Percentiles rank a stretch among this genome's conserved stretches.
Conservation (phyloP, 1,284 basidiomycete genomes). For the Pseudomicrostroma phylloplanum region DNA sequence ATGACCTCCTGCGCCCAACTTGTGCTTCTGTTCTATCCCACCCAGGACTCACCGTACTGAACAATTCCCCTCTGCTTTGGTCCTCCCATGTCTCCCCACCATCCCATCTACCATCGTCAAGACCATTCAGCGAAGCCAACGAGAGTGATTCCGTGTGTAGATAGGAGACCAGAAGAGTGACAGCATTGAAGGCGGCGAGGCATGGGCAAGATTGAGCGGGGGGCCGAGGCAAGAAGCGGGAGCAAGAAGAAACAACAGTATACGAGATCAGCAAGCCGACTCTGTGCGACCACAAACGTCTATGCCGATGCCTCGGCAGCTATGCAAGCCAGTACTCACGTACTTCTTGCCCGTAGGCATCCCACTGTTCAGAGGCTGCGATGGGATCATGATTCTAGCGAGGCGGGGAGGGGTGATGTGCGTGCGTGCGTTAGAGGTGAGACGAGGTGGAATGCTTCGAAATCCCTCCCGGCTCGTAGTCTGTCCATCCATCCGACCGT, state of each 20-base stretch:
- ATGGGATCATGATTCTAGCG: slow-evolving; percentile 8
- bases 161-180: too few species aligned
- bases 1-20: too few species aligned
- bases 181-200: too few species aligned
- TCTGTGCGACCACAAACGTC: neutral
- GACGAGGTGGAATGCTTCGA: too few species aligned
- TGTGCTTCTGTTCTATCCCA: too few species aligned
- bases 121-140: too few species aligned
- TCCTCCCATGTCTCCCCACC: slow-evolving; percentile 50
- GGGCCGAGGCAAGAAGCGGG: neutral
- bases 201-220: too few species aligned
- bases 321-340: slow-evolving; percentile 22
- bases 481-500: too few species aligned
- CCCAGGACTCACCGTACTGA: slow-evolving; percentile 29
- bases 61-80: slow-evolving; percentile 44
- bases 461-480: too few species aligned
- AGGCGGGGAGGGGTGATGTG: too few species aligned
- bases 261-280: neutral
- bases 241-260: neutral
- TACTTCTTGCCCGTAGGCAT: slow-evolving; percentile 47
- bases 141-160: too few species aligned
- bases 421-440: too few species aligned
- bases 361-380: slow-evolving; percentile 20
- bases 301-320: neutral
- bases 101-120: slow-evolving; percentile 35